These are phyloP conservation scores for Metschnikowia noctiluminum DNA, from an alignment of 805 yeast species.

Conservation along the genomic window DNA sequence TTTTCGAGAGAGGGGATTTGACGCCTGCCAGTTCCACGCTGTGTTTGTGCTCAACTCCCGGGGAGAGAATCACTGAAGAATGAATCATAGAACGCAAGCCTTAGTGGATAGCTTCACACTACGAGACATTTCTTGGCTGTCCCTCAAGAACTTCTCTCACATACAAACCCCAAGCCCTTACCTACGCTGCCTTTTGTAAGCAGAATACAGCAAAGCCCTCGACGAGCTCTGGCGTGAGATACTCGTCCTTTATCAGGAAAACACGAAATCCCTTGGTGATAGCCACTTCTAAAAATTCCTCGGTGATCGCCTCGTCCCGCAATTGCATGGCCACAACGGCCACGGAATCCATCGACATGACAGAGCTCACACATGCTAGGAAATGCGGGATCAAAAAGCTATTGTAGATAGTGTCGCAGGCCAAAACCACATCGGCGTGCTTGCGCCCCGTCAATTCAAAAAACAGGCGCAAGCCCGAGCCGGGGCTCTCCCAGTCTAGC, in stretches of 20 bases:
- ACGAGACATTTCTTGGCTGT: neutral
- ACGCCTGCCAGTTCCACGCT: too few species aligned
- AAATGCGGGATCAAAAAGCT: conserved; percentile 53
- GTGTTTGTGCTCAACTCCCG: too few species aligned
- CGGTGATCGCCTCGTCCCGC: conserved; percentile 49
- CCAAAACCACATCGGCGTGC: conserved; percentile 48
- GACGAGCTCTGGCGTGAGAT: conserved; percentile 29
- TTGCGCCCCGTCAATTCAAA: conserved; percentile 5
- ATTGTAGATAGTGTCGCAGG: conserved; percentile 67
- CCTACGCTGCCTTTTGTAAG: conserved; percentile 5
- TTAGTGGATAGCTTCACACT: too few species aligned
- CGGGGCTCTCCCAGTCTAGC: conserved; percentile 59
- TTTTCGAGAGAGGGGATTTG: too few species aligned
- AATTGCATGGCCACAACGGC: conserved; percentile 49
- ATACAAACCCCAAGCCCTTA: neutral
- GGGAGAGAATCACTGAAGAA: too few species aligned
- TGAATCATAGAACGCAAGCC: too few species aligned
- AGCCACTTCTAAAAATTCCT: conserved; percentile 39
- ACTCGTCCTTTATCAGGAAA: conserved; percentile 28
- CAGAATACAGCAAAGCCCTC: conserved; percentile 48
- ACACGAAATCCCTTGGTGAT: conserved; percentile 32
- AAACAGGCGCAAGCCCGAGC: conserved; percentile 27
- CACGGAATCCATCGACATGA: conserved; percentile 30
- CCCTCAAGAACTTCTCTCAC: neutral
- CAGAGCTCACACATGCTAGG: conserved; percentile 36